phyloP scores from a whole-genome alignment of 257 asterid species.

The Petunia axillaris region DNA sequence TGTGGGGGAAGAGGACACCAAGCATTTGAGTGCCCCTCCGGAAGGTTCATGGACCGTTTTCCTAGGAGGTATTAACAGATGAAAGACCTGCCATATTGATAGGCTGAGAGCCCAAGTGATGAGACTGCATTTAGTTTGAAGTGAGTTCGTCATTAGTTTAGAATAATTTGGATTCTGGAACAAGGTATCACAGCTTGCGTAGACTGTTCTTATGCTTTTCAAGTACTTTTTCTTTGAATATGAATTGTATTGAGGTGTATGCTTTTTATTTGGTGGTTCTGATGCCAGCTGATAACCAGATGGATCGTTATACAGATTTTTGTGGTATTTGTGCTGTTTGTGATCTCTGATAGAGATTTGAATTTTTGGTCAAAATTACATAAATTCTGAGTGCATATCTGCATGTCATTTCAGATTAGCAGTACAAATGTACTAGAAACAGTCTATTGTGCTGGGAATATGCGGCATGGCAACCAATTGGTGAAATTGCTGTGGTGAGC shows the following conservation, averaged over 20 bases:
- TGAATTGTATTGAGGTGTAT: neutral
- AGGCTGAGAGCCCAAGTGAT: neutral
- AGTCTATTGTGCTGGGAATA: too few species aligned
- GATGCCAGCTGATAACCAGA: neutral
- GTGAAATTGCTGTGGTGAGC: too few species aligned
- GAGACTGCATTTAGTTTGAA: neutral
- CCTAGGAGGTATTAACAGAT: too few species aligned
- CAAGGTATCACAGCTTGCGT: neutral
- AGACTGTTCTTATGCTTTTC: neutral
- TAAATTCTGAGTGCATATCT: too few species aligned
- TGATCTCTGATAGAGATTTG: too few species aligned
- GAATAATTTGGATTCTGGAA: neutral
- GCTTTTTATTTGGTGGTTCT: neutral
- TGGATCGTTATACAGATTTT: neutral
- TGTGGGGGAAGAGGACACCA: constrained; percentile 91
- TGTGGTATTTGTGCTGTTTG: neutral
- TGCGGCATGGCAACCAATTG: too few species aligned
- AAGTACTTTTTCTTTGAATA: neutral
- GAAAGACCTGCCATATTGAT: neutral
- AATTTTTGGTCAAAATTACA: too few species aligned
- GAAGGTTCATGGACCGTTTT: neutral
- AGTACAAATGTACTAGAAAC: too few species aligned
- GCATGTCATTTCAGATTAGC: too few species aligned
- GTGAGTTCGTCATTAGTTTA: neutral
- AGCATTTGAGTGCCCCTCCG: constrained; percentile 62